Evolutionary conservation across 2,329 filamentous ascomycete genomes (phyloP).

Genomic region (Arthrobotrys pseudoclavata): DNA sequence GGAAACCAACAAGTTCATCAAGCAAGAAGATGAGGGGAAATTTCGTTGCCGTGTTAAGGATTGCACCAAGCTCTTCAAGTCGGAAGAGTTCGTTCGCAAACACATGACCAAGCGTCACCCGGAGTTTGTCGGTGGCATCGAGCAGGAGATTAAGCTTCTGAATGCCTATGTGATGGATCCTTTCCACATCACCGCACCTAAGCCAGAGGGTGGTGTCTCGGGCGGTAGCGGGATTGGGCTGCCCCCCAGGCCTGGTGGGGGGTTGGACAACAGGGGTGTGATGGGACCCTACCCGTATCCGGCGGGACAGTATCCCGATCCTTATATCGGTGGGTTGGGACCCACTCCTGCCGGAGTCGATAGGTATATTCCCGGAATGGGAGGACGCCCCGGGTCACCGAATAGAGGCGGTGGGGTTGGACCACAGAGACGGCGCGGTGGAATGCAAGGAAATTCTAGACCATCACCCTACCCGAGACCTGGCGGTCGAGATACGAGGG

Average conservation of each 20-base stretch:
- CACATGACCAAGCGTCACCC: constrained; percentile 95
- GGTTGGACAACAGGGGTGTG: constrained; percentile 53
- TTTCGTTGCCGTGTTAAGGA: constrained; percentile 97
- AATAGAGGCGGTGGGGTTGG: constrained; percentile 54
- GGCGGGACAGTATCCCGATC: constrained; percentile 60
- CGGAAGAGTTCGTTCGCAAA: constrained; percentile 96
- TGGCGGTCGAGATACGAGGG: constrained; percentile 49
- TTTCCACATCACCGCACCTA: constrained; percentile 91
- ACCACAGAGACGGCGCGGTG: constrained; percentile 53
- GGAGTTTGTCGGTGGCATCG: constrained; percentile 85
- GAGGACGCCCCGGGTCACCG: constrained; percentile 59
- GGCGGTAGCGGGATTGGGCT: constrained; percentile 66
- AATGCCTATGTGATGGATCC: constrained; percentile 96
- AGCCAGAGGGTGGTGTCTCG: constrained; percentile 72
- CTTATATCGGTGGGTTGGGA: constrained; percentile 61
- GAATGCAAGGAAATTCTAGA: constrained; percentile 52
- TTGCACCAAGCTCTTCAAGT: constrained; percentile 97
- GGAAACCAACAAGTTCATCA: constrained; percentile 87
- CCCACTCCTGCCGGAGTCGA: constrained; percentile 62
- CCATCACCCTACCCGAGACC: constrained; percentile 56
- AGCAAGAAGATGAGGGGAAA: constrained; percentile 97
- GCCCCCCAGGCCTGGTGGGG: constrained; percentile 41
- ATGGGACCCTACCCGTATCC: constrained; percentile 54
- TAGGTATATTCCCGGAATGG: constrained; percentile 61
- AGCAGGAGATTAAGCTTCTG: constrained; percentile 88